Percentiles rank a stretch among this genome's conserved stretches.
phyloP scores from a whole-genome alignment of 2,329 filamentous ascomycete species.

The Didymella sp. region DNA sequence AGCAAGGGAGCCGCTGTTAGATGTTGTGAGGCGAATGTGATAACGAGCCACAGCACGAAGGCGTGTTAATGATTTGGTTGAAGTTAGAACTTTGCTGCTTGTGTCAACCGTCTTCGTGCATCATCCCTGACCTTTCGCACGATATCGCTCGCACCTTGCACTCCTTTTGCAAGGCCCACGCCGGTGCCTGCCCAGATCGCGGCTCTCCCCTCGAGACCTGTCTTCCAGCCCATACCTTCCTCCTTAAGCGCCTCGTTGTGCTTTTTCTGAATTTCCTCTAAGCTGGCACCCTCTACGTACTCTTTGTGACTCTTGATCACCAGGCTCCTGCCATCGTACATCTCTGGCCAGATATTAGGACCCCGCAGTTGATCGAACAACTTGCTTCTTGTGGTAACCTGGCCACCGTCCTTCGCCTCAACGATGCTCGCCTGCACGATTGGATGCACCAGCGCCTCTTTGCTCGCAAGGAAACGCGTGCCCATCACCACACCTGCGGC shows the following conservation, averaged over 20 bases:
- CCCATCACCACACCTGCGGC: constrained; percentile 66
- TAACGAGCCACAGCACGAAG: background rate
- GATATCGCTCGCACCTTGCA: constrained; percentile 61
- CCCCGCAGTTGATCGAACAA: constrained; percentile 63
- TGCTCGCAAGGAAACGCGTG: constrained; percentile 66
- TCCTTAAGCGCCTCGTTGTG: constrained; percentile 57
- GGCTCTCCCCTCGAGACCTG: constrained; percentile 59
- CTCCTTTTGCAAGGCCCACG: constrained; percentile 63
- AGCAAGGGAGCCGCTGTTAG: background rate
- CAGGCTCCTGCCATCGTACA: constrained; percentile 65
- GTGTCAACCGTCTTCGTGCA: constrained; percentile 40
- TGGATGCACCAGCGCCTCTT: constrained; percentile 55
- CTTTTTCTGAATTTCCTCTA: constrained; percentile 53
- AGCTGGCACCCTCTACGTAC: constrained; percentile 45
- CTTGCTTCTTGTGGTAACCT: constrained; percentile 57
- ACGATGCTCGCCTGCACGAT: constrained; percentile 58
- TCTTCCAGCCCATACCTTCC: constrained; percentile 60
- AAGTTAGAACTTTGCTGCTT: background rate
- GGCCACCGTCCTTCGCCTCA: constrained; percentile 57
- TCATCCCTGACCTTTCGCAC: constrained; percentile 53
- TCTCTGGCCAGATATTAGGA: constrained; percentile 63
- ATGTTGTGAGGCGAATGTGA: background rate
- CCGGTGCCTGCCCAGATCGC: constrained; percentile 66
- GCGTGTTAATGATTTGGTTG: background rate
- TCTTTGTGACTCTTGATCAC: constrained; percentile 60